Conservation (phyloP, 2,329 filamentous ascomycete species). For the Fusarium nematophilum region DNA sequence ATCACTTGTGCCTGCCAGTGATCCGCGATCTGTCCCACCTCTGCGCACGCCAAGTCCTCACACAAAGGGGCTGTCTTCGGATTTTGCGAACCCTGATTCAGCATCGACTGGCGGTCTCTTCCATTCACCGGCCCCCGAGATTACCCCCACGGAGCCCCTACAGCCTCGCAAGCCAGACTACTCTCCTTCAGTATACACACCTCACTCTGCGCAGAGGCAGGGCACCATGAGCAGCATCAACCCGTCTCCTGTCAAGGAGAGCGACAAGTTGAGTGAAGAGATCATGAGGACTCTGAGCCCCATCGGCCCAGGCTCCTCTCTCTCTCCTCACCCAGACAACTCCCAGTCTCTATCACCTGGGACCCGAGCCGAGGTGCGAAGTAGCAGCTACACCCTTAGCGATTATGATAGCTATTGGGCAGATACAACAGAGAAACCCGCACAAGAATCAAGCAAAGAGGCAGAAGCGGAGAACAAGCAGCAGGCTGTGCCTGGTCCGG, state of each 20-base stretch:
- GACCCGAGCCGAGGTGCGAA: conserved; percentile 48
- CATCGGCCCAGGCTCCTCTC: conserved; percentile 42
- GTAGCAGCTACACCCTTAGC: conserved; percentile 72
- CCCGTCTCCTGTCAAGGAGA: conserved; percentile 72
- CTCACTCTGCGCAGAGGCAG: conserved; percentile 53
- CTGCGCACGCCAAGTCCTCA: conserved; percentile 50
- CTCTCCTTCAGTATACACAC: conserved; percentile 50
- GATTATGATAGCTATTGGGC: conserved; percentile 78
- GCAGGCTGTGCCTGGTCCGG: conserved; percentile 1
- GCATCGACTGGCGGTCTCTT: conserved; percentile 8
- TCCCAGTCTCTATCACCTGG: conserved; percentile 32
- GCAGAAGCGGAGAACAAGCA: conserved; percentile 10
- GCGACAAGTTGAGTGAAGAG: conserved; percentile 77
- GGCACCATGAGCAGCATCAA: conserved; percentile 61
- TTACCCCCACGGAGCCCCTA: conserved; percentile 58
- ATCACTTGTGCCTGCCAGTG: conserved; percentile 31
- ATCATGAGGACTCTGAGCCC: conserved; percentile 77
- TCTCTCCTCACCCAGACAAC: conserved; percentile 27
- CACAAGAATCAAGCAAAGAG: conserved; percentile 6
- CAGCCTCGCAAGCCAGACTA: conserved; percentile 54
- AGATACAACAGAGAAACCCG: conserved; percentile 45
- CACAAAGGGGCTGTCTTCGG: conserved; percentile 17
- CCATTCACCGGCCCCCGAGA: conserved; percentile 34
- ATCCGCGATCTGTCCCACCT: conserved; percentile 45
- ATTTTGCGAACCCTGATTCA: conserved; percentile 6